phyloP scores from a whole-genome alignment of 306 rosid genomes.

The Quillaja saponaria region DNA sequence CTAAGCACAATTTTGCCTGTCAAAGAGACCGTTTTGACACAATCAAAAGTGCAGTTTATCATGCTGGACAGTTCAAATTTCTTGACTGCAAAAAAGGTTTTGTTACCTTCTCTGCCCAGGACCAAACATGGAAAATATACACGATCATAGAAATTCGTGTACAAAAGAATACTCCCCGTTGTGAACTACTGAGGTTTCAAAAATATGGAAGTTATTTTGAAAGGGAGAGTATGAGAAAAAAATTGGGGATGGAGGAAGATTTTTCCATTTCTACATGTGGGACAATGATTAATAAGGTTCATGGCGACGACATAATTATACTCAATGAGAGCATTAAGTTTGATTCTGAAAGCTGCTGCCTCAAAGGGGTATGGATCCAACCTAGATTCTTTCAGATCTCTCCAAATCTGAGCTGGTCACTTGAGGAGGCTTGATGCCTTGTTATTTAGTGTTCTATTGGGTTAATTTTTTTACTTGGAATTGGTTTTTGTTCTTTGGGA shows the following conservation, averaged over 20 bases:
- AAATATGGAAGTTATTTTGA: not conserved
- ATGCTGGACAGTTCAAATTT: slow-evolving; percentile 8
- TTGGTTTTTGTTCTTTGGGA: not conserved
- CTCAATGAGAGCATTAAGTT: not conserved
- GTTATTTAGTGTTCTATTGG: not conserved
- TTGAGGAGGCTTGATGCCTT: not conserved
- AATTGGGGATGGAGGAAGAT: slow-evolving; percentile 5
- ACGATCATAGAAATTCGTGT: not conserved
- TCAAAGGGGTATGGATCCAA: slow-evolving; percentile 33
- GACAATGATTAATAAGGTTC: not conserved
- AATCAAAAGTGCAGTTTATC: slow-evolving; percentile 8
- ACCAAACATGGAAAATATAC: not conserved
- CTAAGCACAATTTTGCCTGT: not conserved
- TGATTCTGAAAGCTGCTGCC: not conserved
- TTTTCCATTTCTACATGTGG: slow-evolving; percentile 21
- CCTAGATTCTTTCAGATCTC: slow-evolving; percentile 20
- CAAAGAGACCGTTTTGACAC: not conserved
- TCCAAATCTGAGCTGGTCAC: slow-evolving; percentile 18
- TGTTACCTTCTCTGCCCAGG: not conserved
- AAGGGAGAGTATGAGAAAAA: not conserved
- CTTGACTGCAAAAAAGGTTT: not conserved
- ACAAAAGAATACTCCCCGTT: not conserved
- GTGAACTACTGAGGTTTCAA: not conserved
- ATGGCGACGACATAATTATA: not conserved
- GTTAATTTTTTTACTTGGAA: not conserved